phyloP scores from a whole-genome alignment of 2,329 filamentous ascomycete genomes.

The Massarina eburnea region DNA sequence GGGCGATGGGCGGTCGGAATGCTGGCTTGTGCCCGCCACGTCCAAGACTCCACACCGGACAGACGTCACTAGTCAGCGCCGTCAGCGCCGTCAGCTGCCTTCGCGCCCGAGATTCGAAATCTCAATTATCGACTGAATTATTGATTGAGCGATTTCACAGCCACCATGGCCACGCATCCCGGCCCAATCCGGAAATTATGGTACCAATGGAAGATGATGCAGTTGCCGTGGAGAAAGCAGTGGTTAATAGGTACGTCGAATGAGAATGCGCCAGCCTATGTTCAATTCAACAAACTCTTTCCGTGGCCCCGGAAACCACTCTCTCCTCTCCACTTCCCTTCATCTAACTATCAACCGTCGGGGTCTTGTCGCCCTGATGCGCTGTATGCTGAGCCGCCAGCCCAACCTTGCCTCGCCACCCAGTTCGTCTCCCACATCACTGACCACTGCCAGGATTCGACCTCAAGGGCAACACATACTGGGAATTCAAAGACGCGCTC shows the following conservation, averaged over 20 bases:
- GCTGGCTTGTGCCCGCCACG: no score
- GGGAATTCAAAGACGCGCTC: slow-evolving; percentile 64
- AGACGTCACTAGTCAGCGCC: no score
- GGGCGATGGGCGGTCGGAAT: no score
- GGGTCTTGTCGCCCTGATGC: no score
- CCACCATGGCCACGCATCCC: slow-evolving; percentile 41
- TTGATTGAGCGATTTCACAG: slow-evolving; percentile 10
- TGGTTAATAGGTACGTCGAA: slow-evolving; percentile 61
- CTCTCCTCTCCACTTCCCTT: slow-evolving; percentile 3
- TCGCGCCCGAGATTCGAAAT: not conserved
- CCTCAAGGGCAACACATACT: slow-evolving; percentile 65
- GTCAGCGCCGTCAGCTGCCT: no score
- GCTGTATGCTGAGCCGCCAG: no score
- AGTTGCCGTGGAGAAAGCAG: slow-evolving; percentile 62
- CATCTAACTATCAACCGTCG: not conserved
- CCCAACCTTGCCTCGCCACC: not conserved
- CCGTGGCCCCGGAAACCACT: no score
- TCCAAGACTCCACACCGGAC: no score
- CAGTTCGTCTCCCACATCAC: not conserved
- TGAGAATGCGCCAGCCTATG: no score
- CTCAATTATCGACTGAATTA: slow-evolving; percentile 5
- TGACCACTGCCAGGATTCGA: slow-evolving; percentile 54
- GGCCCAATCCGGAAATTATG: slow-evolving; percentile 51
- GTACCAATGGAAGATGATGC: slow-evolving; percentile 64
- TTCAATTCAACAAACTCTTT: no score